These are phyloP conservation scores for Candida nemodendra DNA, from an alignment of 805 yeast genomes.

Conservation along the genomic window DNA sequence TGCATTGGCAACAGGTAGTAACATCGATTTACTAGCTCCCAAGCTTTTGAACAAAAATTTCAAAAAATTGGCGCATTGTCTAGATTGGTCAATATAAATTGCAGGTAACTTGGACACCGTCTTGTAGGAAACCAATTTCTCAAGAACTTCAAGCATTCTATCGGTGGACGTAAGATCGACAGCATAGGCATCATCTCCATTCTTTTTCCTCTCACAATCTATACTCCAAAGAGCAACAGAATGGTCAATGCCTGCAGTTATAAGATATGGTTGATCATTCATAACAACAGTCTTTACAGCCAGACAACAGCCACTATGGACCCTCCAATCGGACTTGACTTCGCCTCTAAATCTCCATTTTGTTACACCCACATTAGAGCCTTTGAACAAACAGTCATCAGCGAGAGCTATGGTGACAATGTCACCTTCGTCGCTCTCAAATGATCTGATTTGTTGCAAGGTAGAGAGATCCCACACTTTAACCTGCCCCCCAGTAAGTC, in stretches of 20 bases:
- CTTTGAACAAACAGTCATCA: conserved; percentile 60
- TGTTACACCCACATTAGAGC: conserved; percentile 50
- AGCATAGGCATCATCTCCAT: conserved; percentile 2
- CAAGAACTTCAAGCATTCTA: conserved; percentile 59
- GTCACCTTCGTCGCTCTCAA: conserved; percentile 43
- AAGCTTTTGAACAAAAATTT: conserved; percentile 57
- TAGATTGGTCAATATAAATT: conserved; percentile 69
- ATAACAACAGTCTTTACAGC: conserved; percentile 50
- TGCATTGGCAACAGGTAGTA: conserved; percentile 72
- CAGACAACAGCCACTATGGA: conserved; percentile 56
- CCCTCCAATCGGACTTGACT: conserved; percentile 45
- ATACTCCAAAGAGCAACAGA: conserved; percentile 74
- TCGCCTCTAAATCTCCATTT: conserved; percentile 52
- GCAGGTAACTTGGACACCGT: conserved; percentile 78
- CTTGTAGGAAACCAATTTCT: conserved; percentile 60
- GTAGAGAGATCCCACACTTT: conserved; percentile 87
- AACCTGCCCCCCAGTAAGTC: conserved; percentile 71
- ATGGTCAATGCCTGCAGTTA: conserved; percentile 71
- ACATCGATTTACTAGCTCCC: conserved; percentile 67
- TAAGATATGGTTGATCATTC: conserved; percentile 42
- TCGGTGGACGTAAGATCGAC: conserved; percentile 36
- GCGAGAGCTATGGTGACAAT: conserved; percentile 60
- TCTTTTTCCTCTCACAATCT: conserved; percentile 19
- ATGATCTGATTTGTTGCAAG: conserved; percentile 56
- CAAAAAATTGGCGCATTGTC: conserved; percentile 81